Percentiles rank a stretch among this genome's conserved stretches.
phyloP scores from a whole-genome alignment of 2,329 filamentous ascomycete species.

The Lecanicillium sp. region DNA sequence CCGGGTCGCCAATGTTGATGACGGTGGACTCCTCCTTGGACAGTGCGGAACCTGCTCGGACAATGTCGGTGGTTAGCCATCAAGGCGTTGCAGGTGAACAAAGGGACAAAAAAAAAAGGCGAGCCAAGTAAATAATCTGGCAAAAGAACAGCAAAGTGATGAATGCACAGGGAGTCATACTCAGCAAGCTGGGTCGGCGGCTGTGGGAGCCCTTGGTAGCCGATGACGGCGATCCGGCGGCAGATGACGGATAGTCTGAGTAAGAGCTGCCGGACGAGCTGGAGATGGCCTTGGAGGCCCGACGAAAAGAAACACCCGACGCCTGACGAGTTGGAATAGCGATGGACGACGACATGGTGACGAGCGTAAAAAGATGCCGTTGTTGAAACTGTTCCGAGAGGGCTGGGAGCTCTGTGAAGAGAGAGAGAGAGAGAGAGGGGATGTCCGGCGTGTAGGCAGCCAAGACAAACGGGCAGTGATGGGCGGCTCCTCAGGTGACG shows the following conservation, averaged over 20 bases:
- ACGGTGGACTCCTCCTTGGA: constrained; percentile 72
- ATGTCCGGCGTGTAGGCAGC: too few relatives aligned
- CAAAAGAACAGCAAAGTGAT: too few relatives aligned
- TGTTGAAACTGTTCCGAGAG: too few relatives aligned
- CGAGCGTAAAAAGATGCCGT: constrained; percentile 7
- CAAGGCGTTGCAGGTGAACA: neutral
- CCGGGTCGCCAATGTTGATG: constrained; percentile 68
- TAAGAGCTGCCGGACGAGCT: constrained; percentile 37
- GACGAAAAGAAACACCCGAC: constrained; percentile 26
- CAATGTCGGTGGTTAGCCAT: too few relatives aligned
- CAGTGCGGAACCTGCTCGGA: constrained; percentile 60
- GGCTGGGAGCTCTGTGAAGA: too few relatives aligned
- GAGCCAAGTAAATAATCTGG: neutral
- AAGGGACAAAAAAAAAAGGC: neutral
- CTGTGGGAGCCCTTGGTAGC: constrained; percentile 43
- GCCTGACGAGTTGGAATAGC: constrained; percentile 49
- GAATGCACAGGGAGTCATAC: constrained; percentile 28
- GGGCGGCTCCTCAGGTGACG: too few relatives aligned
- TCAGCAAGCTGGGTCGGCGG: constrained; percentile 55
- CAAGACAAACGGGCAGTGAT: too few relatives aligned
- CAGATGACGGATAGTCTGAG: constrained; percentile 38
- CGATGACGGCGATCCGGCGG: constrained; percentile 48
- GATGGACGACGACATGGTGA: constrained; percentile 60
- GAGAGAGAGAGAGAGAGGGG: too few relatives aligned
- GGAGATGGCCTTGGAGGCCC: constrained; percentile 35